A percentile compares a stretch with the other conserved stretches of the same genome.
phyloP scores from a whole-genome alignment of 2,329 filamentous ascomycete genomes.

The Fusarium hostae region DNA sequence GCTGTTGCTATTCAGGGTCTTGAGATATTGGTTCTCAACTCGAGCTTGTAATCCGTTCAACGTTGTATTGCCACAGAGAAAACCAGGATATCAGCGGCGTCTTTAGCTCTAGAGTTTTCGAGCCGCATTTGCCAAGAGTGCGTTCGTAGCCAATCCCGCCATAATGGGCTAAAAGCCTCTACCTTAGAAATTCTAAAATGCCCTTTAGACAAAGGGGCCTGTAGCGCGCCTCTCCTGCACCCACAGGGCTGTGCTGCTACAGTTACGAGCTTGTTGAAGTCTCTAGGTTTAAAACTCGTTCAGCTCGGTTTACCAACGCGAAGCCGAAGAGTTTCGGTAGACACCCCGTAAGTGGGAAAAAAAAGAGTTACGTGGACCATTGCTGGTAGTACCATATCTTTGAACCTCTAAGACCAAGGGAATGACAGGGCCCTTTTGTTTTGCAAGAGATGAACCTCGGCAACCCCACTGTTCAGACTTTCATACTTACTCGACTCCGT shows the following conservation, averaged over 20 bases:
- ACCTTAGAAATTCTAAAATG: constrained; percentile 15
- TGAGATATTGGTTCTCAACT: not conserved
- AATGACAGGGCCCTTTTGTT: constrained; percentile 28
- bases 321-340: constrained; percentile 38
- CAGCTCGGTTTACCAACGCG: constrained; percentile 11
- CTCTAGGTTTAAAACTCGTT: not conserved
- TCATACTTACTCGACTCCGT: not conserved
- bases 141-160: constrained; percentile 30
- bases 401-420: constrained; percentile 31
- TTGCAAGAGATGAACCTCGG: constrained; percentile 26
- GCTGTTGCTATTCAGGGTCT: not conserved
- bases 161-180: constrained; percentile 18
- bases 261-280: not conserved
- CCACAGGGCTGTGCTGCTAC: constrained; percentile 7
- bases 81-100: constrained; percentile 8
- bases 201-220: not conserved
- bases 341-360: not conserved
- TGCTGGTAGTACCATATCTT: constrained; percentile 1
- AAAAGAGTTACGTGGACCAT: not conserved
- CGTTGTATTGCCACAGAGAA: constrained; percentile 39
- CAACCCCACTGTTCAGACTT: constrained; percentile 8
- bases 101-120: constrained; percentile 28
- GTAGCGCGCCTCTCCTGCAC: constrained; percentile 32
- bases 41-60: constrained; percentile 5
- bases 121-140: constrained; percentile 35